Evolutionary conservation across 176 grass and related monocot species (phyloP), one percentile per base, ranked within the genome.

Genomic region (Musa beccarii): DNA sequence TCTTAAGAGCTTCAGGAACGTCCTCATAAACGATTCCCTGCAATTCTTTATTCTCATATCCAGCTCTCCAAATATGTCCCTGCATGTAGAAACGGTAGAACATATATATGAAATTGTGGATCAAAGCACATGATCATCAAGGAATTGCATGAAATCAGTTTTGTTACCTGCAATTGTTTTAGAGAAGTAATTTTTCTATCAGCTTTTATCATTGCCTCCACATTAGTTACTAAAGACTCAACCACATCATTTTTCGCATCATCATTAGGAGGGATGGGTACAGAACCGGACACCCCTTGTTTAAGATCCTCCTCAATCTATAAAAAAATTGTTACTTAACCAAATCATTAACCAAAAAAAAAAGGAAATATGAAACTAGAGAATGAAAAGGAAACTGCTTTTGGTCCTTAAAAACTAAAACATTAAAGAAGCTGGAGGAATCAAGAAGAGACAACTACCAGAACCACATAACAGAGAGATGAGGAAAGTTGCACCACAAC

Each of bases 21-120:
- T 98, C 94, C 22, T 98, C 90, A 85, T 90, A 98, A 72, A 98
- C 86, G 91, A 89, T 69, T 79, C 94, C 94, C 57, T 84, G 84
- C 54, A 98, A 65, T 62, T 98, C 86, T 81, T 91, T 93, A 51
- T 80, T 84, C 84, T 89, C 80, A 81, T 86, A 98, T 71, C 94
- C 90, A 82, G 88, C 87, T 86, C 90, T 91, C 94, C 94, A 98
- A 82, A 98, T 93, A 84, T 98, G 94, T 52, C 94, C 94, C 94
- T 98, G 82, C 73, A 89, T 81, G 59, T 62, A 68, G 25, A 74
- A 79, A 77, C 68, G 0, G 53, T 10, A 9, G 51, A 59, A 81
- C 1, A 34, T 22, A 28, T 25, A 26, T 53, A 23, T 3, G 54
- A 54, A 53, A 10, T 11, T 54, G 12, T 17, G 9, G 9, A 70